Conservation (phyloP, 352 stramenopile genomes). For the Phytophthora rubi region DNA sequence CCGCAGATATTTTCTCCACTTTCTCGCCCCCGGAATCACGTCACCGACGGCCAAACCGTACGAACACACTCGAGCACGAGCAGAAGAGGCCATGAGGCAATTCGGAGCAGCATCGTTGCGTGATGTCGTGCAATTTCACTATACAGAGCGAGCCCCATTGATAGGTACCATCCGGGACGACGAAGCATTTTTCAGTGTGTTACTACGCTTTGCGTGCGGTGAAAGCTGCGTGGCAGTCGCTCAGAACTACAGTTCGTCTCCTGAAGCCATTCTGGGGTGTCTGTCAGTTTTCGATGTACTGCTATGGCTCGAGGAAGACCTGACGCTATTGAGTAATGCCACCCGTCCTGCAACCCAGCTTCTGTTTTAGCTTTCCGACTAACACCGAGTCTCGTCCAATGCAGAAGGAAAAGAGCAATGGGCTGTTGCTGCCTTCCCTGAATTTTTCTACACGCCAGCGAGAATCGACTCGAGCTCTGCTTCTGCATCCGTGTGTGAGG, state of each 20-base stretch:
- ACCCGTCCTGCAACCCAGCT: neutral
- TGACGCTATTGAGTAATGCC: constrained; percentile 57
- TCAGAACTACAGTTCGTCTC: constrained; percentile 20
- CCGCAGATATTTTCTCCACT: constrained; percentile 43
- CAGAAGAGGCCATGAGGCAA: constrained; percentile 46
- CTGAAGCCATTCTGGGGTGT: constrained; percentile 45
- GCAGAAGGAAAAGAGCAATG: constrained; percentile 43
- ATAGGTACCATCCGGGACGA: constrained; percentile 45
- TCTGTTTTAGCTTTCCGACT: neutral
- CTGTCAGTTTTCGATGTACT: constrained; percentile 55
- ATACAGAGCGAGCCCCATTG: constrained; percentile 30
- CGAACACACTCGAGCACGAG: constrained; percentile 49
- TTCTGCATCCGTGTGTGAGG: constrained; percentile 41
- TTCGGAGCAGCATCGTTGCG: constrained; percentile 42
- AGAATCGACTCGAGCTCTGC: constrained; percentile 19
- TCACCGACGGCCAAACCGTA: constrained; percentile 26
- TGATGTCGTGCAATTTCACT: constrained; percentile 42
- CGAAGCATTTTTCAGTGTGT: constrained; percentile 63
- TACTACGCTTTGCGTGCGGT: constrained; percentile 61
- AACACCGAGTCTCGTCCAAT: constrained; percentile 4
- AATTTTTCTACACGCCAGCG: constrained; percentile 56
- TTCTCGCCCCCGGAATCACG: constrained; percentile 29
- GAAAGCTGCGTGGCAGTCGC: constrained; percentile 48
- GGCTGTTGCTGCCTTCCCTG: constrained; percentile 50
- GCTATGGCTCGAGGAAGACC: constrained; percentile 62